phyloP scores from a whole-genome alignment of 352 stramenopile species.

The Lagenidium giganteum region DNA sequence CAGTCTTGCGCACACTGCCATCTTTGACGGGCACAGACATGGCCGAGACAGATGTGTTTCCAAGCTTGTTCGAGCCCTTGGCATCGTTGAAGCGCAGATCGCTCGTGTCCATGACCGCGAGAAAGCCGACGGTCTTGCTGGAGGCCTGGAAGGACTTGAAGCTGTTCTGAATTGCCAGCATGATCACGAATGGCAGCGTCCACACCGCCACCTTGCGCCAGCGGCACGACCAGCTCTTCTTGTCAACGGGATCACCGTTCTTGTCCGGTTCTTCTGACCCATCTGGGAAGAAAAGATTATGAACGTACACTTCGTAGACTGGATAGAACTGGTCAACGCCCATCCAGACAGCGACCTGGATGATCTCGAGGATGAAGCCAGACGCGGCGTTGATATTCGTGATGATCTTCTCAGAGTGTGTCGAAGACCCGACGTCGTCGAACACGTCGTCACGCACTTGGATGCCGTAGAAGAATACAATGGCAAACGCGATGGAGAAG shows the following conservation, averaged over 20 bases:
- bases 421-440: too few species aligned
- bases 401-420: conserved; percentile 31
- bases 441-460: too few species aligned
- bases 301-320: conserved; percentile 34
- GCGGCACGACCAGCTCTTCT: too few species aligned
- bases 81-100: conserved; percentile 39
- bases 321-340: conserved; percentile 31
- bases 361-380: conserved; percentile 31
- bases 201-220: too few species aligned
- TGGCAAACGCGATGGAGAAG: conserved; percentile 28
- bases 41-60: too few species aligned
- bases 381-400: conserved; percentile 36
- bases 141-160: conserved; percentile 36
- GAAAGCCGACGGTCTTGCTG: conserved; percentile 41
- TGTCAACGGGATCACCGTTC: too few species aligned
- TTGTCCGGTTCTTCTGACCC: conserved; percentile 4
- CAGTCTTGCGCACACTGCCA: too few species aligned
- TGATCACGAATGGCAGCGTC: conserved; percentile 31
- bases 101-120: conserved; percentile 30
- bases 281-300: conserved; percentile 39
- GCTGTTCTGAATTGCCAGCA: conserved; percentile 39
- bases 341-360: conserved; percentile 33
- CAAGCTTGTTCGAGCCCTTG: background rate
- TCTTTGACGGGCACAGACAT: too few species aligned
- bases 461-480: conserved; percentile 23